Evolutionary conservation across 495 filamentous ascomycete genomes (phyloP).

Genomic region (Penicillium roqueforti): DNA sequence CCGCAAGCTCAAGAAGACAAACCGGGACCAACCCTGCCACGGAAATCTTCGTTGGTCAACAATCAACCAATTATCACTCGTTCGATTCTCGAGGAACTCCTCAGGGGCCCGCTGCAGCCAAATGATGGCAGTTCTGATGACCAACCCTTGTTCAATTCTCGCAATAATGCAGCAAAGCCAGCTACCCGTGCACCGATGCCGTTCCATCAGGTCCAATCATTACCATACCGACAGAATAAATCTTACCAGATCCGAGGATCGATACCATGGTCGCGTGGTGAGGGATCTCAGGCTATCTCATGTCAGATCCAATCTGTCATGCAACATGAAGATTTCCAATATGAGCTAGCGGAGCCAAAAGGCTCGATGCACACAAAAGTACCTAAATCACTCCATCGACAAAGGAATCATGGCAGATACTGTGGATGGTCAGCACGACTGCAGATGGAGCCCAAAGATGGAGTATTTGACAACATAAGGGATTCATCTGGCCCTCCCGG

Average conservation of each 20-base stretch:
- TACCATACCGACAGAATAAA: neutral
- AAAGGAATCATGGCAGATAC: slow-evolving; percentile 20
- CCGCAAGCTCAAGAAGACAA: neutral
- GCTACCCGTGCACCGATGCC: neutral
- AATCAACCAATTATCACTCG: neutral
- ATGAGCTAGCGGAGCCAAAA: neutral
- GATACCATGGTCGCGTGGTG: slow-evolving; percentile 1
- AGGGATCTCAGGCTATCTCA: neutral
- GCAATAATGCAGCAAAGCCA: neutral
- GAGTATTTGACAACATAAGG: slow-evolving; percentile 3
- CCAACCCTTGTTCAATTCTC: neutral
- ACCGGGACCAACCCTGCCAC: neutral
- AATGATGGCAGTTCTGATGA: neutral
- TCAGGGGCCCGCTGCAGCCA: neutral
- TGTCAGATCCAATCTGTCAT: slow-evolving; percentile 4
- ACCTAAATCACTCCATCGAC: neutral
- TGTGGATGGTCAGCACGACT: slow-evolving; percentile 39
- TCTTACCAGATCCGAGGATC: neutral
- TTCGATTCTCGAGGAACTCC: slow-evolving; percentile 3
- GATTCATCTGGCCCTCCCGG: slow-evolving; percentile 35
- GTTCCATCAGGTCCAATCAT: neutral
- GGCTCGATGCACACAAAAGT: neutral
- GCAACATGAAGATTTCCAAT: neutral
- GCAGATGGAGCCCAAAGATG: slow-evolving; percentile 25
- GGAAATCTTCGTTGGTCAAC: neutral